Conservation (phyloP, 805 yeast species). For the Ogataea corticis region DNA sequence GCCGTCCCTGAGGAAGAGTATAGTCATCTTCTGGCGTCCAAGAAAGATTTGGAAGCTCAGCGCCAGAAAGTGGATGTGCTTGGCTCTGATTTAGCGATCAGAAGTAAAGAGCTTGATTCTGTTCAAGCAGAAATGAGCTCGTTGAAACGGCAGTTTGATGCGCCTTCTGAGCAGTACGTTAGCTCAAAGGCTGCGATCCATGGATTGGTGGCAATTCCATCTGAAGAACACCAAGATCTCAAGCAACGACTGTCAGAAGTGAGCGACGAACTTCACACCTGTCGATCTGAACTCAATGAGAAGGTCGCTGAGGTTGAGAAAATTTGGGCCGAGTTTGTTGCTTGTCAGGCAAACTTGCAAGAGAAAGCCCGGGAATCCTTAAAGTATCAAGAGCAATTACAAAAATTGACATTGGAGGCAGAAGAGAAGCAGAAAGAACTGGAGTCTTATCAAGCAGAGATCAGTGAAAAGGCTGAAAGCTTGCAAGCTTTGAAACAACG, state of each 20-base stretch:
- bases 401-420: neutral
- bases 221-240: neutral
- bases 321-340: neutral
- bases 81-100: conserved; percentile 1
- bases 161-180: conserved; percentile 15
- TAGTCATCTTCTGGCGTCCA: conserved; percentile 17
- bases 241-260: neutral
- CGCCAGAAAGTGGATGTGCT: neutral
- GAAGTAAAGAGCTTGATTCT: conserved; percentile 2
- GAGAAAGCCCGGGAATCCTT: neutral
- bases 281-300: neutral
- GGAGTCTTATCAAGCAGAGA: neutral
- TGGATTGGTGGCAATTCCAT: conserved; percentile 23
- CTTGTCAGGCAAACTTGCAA: neutral
- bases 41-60: conserved; percentile 2
- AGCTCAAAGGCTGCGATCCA: conserved; percentile 14
- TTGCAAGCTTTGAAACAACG: neutral
- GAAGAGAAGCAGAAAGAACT: neutral
- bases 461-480: neutral
- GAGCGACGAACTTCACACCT: neutral
- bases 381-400: neutral
- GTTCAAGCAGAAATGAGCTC: conserved; percentile 1
- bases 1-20: conserved; percentile 5
- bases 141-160: conserved; percentile 21
- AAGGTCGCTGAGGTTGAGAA: neutral